These are phyloP conservation scores for Exophiala mesophila DNA, from an alignment of 2,329 filamentous ascomycete species.

Conservation along the genomic window DNA sequence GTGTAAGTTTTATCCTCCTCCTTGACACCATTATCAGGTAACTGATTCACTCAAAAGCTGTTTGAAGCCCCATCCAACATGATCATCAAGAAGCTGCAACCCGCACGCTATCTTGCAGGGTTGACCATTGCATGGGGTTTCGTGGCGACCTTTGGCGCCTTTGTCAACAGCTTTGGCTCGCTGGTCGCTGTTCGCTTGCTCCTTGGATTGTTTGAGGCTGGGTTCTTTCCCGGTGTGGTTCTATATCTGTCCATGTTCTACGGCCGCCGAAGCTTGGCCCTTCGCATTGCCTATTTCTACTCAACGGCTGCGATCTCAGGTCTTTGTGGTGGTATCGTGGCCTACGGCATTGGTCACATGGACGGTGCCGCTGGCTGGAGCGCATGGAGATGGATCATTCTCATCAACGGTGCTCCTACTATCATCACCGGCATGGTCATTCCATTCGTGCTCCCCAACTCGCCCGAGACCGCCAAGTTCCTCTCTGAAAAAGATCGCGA, in stretches of 20 bases:
- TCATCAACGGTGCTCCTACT: slow-evolving; percentile 61
- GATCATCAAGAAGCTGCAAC: slow-evolving; percentile 10
- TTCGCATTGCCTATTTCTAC: slow-evolving; percentile 64
- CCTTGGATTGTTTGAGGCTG: slow-evolving; percentile 35
- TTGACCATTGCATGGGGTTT: slow-evolving; percentile 7
- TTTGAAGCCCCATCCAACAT: slow-evolving; percentile 10
- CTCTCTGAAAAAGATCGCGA: slow-evolving; percentile 19
- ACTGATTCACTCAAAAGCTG: slow-evolving; percentile 46
- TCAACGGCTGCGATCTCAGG: slow-evolving; percentile 62
- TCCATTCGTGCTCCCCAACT: slow-evolving; percentile 49
- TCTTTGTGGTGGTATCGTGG: slow-evolving; percentile 49
- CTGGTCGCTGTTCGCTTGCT: slow-evolving; percentile 39
- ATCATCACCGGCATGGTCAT: slow-evolving; percentile 50
- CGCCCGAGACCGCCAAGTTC: slow-evolving; percentile 40
- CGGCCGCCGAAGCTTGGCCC: slow-evolving; percentile 54
- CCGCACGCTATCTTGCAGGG: slow-evolving; percentile 6
- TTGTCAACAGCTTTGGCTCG: slow-evolving; percentile 37
- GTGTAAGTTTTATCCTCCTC: slow-evolving; percentile 34
- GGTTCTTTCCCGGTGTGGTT: slow-evolving; percentile 37
- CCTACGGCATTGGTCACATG: slow-evolving; percentile 55
- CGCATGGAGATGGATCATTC: slow-evolving; percentile 42
- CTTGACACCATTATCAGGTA: not conserved
- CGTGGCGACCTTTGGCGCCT: slow-evolving; percentile 39
- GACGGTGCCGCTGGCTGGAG: slow-evolving; percentile 45
- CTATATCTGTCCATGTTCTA: slow-evolving; percentile 44